Evolutionary conservation across 2,329 filamentous ascomycete species (phyloP).

Genomic region (Chaetomium sp.): DNA sequence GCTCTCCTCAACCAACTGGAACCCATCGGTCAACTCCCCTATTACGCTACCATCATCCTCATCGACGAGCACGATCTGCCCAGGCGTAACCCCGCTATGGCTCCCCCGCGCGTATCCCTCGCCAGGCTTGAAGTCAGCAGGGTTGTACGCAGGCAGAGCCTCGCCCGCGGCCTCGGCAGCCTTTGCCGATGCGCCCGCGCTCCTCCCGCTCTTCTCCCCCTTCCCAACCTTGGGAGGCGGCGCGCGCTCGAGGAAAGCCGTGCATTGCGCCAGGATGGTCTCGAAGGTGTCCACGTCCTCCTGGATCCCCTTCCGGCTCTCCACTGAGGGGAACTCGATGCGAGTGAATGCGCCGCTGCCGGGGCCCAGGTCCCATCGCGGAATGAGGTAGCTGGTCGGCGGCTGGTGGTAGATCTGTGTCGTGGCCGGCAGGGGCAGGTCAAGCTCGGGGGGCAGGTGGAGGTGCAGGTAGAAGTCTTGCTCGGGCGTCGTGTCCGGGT

Average conservation of each 20-base stretch:
- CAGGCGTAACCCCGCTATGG: slow-evolving; percentile 51
- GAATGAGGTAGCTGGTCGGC: slow-evolving; percentile 86
- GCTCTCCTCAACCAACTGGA: slow-evolving; percentile 70
- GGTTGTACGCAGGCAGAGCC: slow-evolving; percentile 64
- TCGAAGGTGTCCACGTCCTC: slow-evolving; percentile 96
- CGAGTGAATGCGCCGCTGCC: slow-evolving; percentile 86
- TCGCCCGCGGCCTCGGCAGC: slow-evolving; percentile 29
- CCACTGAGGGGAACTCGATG: slow-evolving; percentile 77
- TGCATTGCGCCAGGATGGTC: slow-evolving; percentile 96
- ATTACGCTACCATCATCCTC: slow-evolving; percentile 96
- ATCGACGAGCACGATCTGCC: slow-evolving; percentile 86
- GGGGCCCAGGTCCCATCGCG: slow-evolving; percentile 86
- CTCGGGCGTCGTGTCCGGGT: slow-evolving; percentile 49
- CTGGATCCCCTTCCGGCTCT: slow-evolving; percentile 66
- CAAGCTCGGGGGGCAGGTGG: slow-evolving; percentile 88
- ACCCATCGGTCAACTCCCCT: slow-evolving; percentile 79
- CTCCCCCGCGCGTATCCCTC: slow-evolving; percentile 66
- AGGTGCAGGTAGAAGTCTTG: slow-evolving; percentile 97
- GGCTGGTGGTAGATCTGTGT: slow-evolving; percentile 98
- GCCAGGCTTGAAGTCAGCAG: slow-evolving; percentile 70
- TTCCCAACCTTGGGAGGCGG: slow-evolving; percentile 48
- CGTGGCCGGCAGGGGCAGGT: slow-evolving; percentile 85
- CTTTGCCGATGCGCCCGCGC: slow-evolving; percentile 21
- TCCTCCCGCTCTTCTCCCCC: slow-evolving; percentile 21
- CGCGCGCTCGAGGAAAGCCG: slow-evolving; percentile 84